Evolutionary conservation across 306 rosid species (phyloP).

Genomic region (Fagus crenata): DNA sequence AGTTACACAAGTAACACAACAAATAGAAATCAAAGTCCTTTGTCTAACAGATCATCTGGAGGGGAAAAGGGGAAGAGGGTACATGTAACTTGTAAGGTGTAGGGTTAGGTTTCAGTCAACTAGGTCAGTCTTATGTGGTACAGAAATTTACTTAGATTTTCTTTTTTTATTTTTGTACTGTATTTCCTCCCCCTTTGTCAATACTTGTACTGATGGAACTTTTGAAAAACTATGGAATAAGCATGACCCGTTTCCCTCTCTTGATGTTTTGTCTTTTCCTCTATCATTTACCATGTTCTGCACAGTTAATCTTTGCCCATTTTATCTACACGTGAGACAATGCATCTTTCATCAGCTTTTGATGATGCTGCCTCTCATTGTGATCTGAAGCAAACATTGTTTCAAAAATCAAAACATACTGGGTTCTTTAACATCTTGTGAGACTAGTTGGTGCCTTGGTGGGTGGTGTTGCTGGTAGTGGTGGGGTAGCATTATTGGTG

Average conservation of each 20-base stretch:
- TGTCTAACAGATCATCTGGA: slow-evolving; percentile 80
- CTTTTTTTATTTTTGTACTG: slow-evolving; percentile 43
- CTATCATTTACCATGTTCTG: slow-evolving; percentile 20
- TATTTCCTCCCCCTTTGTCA: slow-evolving; percentile 67
- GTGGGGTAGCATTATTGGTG: slow-evolving; percentile 44
- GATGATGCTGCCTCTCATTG: slow-evolving; percentile 34
- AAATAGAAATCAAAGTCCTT: slow-evolving; percentile 69
- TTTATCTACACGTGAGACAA: slow-evolving; percentile 29
- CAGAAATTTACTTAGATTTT: slow-evolving; percentile 63
- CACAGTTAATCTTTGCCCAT: slow-evolving; percentile 28
- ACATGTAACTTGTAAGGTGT: slow-evolving; percentile 31
- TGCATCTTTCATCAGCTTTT: slow-evolving; percentile 39
- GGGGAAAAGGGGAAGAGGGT: slow-evolving; percentile 44
- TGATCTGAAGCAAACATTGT: slow-evolving; percentile 27
- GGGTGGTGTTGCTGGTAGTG: slow-evolving; percentile 38
- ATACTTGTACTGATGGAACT: slow-evolving; percentile 87
- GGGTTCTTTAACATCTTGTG: not conserved
- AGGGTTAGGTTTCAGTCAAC: slow-evolving; percentile 51
- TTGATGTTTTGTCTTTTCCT: slow-evolving; percentile 31
- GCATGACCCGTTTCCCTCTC: slow-evolving; percentile 48
- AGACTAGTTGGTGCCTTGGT: slow-evolving; percentile 32
- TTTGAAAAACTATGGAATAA: slow-evolving; percentile 63
- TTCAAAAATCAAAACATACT: not conserved
- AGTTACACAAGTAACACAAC: slow-evolving; percentile 57
- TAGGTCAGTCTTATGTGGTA: slow-evolving; percentile 62